Base-by-base conservation (phyloP, 2,329 filamentous ascomycete species). In the Venturia asperata region DNA sequence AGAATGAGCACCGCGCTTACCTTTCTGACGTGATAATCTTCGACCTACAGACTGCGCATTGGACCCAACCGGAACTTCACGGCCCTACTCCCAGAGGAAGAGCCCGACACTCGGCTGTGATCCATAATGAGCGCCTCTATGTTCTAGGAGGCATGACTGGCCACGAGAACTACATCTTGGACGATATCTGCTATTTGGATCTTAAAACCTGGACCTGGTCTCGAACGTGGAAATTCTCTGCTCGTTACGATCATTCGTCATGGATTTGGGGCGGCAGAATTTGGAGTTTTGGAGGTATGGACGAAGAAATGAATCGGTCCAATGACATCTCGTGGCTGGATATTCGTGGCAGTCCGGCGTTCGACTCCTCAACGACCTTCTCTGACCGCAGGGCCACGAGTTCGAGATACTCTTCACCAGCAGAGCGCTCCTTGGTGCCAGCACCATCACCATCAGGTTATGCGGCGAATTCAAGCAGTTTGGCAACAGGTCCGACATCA, bases 201-300 rank as follows among this genome's bases (percentile, higher is more conserved):
- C 81, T 99, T 60, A 97, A 96, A 79, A 97, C 94, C 1, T 97
- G 91, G 82, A 96, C 92, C 0, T 99, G 94, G 94, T 97, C 93
- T 65, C 87, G 91, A 66, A 88, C 91, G 49, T 99, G 94, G 94
- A 90, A 88, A 67, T 99, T 99, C 74, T 92, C 97, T 34, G 88
- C 90, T 61, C 86, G 94, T 47, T 99, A 96, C 73, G 94, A 99
- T 71, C 94, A 99, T 74, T 92, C 91, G 19, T 92, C 90, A 63
- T 97, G 93, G 82, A 88, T 99, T 67, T 97, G 92, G 83, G 87
- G 89, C 65, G 92, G 94, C 68, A 86, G 91, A 55, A 87, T 99
- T 42, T 99, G 93, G 93, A 92, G 97, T 7, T 97, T 96, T 75
- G 94, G 94, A 47, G 94, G 94, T 1, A 82, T 99, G 62, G 94